Conservation (phyloP, 2,329 filamentous ascomycete species). For the Chaetomium strumarium region DNA sequence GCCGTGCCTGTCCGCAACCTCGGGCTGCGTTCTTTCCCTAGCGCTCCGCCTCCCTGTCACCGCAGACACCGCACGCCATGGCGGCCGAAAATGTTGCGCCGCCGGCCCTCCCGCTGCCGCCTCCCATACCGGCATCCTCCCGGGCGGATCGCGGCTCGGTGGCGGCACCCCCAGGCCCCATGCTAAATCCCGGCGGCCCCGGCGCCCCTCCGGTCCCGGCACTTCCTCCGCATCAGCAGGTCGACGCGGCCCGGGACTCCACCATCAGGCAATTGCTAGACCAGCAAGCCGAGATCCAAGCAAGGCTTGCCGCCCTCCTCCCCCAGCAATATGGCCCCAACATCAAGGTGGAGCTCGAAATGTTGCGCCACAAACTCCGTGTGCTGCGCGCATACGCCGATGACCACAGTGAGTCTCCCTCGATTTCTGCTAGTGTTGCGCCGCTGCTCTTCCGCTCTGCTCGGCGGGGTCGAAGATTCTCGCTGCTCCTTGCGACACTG, state of each 20-base stretch:
- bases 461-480: conserved; percentile 6
- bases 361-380: conserved; percentile 51
- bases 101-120: conserved; percentile 16
- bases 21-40: conserved; percentile 1
- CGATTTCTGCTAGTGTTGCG: conserved; percentile 1
- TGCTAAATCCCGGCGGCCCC: conserved; percentile 13
- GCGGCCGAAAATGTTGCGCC: conserved; percentile 23
- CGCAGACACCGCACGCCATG: conserved; percentile 16
- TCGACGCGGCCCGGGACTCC: conserved; percentile 38
- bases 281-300: conserved; percentile 49
- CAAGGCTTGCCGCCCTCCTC: conserved; percentile 43
- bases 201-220: conserved; percentile 14
- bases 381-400: conserved; percentile 44
- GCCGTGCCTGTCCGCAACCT: conserved; percentile 5
- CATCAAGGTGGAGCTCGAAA: conserved; percentile 44
- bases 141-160: conserved; percentile 21
- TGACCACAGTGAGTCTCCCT: conserved; percentile 42
- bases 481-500: neutral
- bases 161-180: conserved; percentile 15
- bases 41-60: neutral
- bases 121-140: conserved; percentile 11
- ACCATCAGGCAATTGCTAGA: conserved; percentile 42
- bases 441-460: conserved; percentile 7
- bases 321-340: conserved; percentile 44
- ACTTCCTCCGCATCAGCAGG: conserved; percentile 17